phyloP scores from a whole-genome alignment of 2,329 filamentous ascomycete species.

The Aureobasidium sp. region DNA sequence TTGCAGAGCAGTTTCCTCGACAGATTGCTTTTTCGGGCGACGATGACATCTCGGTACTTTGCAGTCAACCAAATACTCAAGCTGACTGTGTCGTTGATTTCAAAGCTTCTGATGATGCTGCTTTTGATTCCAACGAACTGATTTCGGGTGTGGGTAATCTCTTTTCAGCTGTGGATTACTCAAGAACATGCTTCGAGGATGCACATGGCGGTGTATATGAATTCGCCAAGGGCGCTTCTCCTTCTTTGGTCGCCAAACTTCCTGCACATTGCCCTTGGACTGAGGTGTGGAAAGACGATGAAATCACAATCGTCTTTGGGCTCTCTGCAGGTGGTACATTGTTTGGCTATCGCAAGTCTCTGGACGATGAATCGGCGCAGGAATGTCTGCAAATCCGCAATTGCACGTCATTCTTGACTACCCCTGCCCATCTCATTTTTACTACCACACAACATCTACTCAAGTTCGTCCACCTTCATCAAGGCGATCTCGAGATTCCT shows the following conservation, averaged over 20 bases:
- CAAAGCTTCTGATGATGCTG: conserved; percentile 2
- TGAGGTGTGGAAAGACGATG: conserved; percentile 32
- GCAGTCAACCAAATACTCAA: conserved; percentile 21
- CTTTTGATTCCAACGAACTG: not conserved
- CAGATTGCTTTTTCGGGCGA: conserved; percentile 44
- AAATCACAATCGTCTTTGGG: conserved; percentile 47
- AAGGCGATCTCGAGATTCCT: conserved; percentile 68
- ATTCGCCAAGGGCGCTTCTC: not conserved
- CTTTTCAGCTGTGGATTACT: conserved; percentile 17
- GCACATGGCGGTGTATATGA: conserved; percentile 17
- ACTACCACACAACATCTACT: conserved; percentile 89
- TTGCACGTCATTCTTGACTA: conserved; percentile 84
- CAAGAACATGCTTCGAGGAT: conserved; percentile 23
- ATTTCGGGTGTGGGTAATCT: not conserved
- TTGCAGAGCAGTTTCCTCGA: conserved; percentile 24
- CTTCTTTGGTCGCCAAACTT: conserved; percentile 16
- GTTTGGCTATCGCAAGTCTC: conserved; percentile 47
- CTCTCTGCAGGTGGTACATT: conserved; percentile 70
- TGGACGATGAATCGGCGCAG: conserved; percentile 37
- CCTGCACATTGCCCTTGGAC: conserved; percentile 24
- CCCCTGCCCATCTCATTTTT: conserved; percentile 75
- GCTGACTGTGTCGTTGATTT: not conserved
- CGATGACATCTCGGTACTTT: conserved; percentile 31
- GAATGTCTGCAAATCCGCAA: conserved; percentile 69
- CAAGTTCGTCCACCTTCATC: conserved; percentile 81